These are phyloP conservation scores for Prunus mongolica DNA, from an alignment of 306 rosid genomes.

Conservation along the genomic window DNA sequence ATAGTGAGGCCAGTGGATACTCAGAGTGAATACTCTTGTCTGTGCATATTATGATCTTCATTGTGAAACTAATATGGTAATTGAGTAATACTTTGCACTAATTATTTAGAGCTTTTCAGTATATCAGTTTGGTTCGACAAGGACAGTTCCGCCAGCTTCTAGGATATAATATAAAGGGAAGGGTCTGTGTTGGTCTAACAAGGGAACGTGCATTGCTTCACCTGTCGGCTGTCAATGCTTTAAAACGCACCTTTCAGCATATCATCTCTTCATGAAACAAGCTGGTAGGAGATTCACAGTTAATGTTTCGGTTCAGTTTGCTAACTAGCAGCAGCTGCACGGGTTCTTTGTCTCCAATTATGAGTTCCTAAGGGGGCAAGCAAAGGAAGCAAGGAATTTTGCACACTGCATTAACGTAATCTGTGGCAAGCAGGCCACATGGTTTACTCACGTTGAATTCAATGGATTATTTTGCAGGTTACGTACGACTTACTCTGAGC, in stretches of 20 bases:
- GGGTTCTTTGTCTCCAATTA: not conserved
- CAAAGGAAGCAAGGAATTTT: not conserved
- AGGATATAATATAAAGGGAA: too few species aligned
- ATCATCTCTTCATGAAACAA: not conserved
- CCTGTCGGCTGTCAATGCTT: not conserved
- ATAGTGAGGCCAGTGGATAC: constrained; percentile 4
- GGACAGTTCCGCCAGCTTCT: not conserved
- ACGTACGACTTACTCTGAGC: not conserved
- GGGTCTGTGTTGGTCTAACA: not conserved
- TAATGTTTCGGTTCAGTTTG: not conserved
- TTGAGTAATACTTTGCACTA: not conserved
- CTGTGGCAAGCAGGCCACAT: not conserved
- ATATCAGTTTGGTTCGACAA: not conserved
- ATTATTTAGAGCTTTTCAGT: not conserved
- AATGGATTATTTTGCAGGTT: not conserved
- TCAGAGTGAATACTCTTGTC: not conserved
- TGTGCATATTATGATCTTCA: not conserved
- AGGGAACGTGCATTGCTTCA: not conserved
- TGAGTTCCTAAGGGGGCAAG: not conserved
- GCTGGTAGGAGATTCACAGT: not conserved
- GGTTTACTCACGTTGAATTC: not conserved
- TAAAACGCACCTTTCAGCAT: not conserved
- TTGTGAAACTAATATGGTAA: not conserved
- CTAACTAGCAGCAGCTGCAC: not conserved
- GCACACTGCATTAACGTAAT: not conserved